phyloP scores from a whole-genome alignment of 2,329 filamentous ascomycete genomes.

The Niveomyces coronatus region DNA sequence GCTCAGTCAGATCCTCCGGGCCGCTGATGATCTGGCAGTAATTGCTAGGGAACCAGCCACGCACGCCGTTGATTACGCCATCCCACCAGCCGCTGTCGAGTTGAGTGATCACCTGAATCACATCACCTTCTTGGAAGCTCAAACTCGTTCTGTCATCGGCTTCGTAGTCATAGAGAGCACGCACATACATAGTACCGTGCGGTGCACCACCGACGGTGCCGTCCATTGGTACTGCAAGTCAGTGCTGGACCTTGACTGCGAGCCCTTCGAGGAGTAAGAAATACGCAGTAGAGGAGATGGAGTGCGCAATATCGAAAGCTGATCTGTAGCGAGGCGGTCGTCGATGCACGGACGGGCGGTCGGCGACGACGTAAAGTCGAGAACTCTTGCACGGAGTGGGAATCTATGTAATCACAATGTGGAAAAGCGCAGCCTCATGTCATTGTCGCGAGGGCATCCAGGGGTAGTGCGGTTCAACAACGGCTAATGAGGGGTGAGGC shows the following conservation, averaged over 20 bases:
- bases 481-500: not conserved
- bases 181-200: slow-evolving; percentile 73
- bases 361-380: too few relatives aligned
- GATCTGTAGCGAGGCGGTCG: too few relatives aligned
- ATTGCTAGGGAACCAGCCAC: slow-evolving; percentile 98
- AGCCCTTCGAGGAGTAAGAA: too few relatives aligned
- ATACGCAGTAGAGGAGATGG: slow-evolving; percentile 2
- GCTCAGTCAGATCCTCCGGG: slow-evolving; percentile 60
- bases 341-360: not conserved
- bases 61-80: slow-evolving; percentile 90
- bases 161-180: slow-evolving; percentile 95
- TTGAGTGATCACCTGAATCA: slow-evolving; percentile 97
- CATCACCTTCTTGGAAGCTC: slow-evolving; percentile 92
- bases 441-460: slow-evolving; percentile 9
- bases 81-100: slow-evolving; percentile 99
- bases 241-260: too few relatives aligned
- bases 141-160: slow-evolving; percentile 94
- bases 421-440: slow-evolving; percentile 5
- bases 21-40: slow-evolving; percentile 84
- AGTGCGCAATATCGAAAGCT: too few relatives aligned
- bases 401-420: slow-evolving; percentile 4
- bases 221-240: too few relatives aligned
- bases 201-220: slow-evolving; percentile 49
- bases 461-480: not conserved
- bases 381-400: too few relatives aligned